A percentile compares a stretch with the other conserved stretches of the same genome.
phyloP scores from a whole-genome alignment of 2,329 filamentous ascomycete species.

The Fusarium subtropicale region DNA sequence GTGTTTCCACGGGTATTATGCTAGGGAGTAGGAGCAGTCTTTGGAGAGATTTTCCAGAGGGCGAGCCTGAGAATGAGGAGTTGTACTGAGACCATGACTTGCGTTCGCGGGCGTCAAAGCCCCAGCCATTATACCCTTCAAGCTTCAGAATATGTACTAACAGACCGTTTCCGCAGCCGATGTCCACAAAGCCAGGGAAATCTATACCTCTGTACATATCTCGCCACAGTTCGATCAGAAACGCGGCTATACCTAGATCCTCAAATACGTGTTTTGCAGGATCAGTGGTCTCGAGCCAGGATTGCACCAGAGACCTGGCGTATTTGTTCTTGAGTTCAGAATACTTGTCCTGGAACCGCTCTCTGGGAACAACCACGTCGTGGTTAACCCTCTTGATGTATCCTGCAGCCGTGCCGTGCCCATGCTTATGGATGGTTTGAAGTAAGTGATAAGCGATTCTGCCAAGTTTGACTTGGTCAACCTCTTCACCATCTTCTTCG shows the following conservation, averaged over 20 bases:
- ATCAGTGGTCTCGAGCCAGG: constrained; percentile 89
- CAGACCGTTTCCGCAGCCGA: constrained; percentile 94
- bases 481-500: constrained; percentile 38
- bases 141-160: constrained; percentile 83
- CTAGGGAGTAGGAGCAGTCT: constrained; percentile 63
- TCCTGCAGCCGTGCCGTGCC: constrained; percentile 70
- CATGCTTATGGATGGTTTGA: constrained; percentile 77
- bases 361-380: constrained; percentile 82
- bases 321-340: constrained; percentile 82
- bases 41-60: constrained; percentile 54
- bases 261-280: constrained; percentile 95
- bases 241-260: constrained; percentile 89
- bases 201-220: constrained; percentile 74
- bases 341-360: constrained; percentile 84
- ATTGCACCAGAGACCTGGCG: constrained; percentile 74
- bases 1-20: constrained; percentile 48
- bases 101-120: constrained; percentile 87
- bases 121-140: constrained; percentile 88
- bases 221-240: constrained; percentile 90
- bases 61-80: constrained; percentile 41
- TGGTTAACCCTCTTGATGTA: constrained; percentile 87
- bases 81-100: constrained; percentile 86
- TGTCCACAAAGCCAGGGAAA: constrained; percentile 94
- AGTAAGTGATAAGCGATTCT: constrained; percentile 78
- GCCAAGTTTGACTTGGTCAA: constrained; percentile 61